Conservation (phyloP, 108 stramenopile genomes). For the Pseudonitzschia delicatissima region DNA sequence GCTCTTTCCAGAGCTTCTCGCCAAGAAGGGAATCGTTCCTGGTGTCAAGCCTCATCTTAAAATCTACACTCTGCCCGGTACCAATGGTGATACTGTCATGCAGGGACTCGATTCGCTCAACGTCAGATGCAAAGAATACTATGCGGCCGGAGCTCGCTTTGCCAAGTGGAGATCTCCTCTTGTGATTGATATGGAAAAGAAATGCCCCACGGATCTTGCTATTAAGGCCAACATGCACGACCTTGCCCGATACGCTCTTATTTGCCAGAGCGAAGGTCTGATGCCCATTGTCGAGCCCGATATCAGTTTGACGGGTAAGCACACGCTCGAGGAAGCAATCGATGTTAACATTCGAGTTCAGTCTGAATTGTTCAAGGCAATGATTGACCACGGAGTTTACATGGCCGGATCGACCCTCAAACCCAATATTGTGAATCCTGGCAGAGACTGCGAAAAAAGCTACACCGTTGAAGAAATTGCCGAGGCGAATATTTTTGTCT, state of each 20-base stretch:
- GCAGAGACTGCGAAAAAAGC: conserved; percentile 54
- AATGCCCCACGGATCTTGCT: conserved; percentile 76
- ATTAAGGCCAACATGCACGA: conserved; percentile 75
- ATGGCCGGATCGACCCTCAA: conserved; percentile 89
- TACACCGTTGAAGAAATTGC: conserved; percentile 81
- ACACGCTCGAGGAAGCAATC: conserved; percentile 56
- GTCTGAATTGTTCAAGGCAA: conserved; percentile 75
- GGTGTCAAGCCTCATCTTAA: conserved; percentile 80
- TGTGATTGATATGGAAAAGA: conserved; percentile 52
- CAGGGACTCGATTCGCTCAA: conserved; percentile 85
- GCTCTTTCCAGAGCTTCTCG: conserved; percentile 78
- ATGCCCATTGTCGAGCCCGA: conserved; percentile 97
- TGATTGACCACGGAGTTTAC: conserved; percentile 86
- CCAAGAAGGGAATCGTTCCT: conserved; percentile 75
- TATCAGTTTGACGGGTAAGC: conserved; percentile 49
- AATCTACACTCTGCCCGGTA: conserved; percentile 78
- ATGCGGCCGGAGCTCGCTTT: conserved; percentile 84
- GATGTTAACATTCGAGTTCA: conserved; percentile 52
- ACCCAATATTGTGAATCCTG: conserved; percentile 88
- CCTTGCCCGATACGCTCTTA: conserved; percentile 89
- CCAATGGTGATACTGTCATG: conserved; percentile 86
- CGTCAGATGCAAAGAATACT: conserved; percentile 83
- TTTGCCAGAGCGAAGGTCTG: conserved; percentile 87
- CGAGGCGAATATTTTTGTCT: conserved; percentile 68
- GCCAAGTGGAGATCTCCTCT: conserved; percentile 86